Evolutionary conservation across 2,329 filamentous ascomycete species (phyloP).

Genomic region (Colletotrichum echinochloae): DNA sequence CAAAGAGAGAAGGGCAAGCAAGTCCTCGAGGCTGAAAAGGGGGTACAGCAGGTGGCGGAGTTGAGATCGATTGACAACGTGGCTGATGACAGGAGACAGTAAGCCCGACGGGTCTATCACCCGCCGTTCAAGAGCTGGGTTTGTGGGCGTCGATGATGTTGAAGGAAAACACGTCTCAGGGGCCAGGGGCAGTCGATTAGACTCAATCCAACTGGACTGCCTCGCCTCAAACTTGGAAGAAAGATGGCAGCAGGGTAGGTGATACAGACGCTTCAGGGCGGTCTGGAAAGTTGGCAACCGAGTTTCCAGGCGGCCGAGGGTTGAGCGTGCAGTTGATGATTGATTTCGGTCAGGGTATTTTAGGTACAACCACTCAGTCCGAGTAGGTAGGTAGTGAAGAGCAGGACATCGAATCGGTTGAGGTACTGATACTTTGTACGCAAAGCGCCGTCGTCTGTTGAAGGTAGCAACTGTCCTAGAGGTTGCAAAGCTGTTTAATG

Average conservation of each 20-base stretch:
- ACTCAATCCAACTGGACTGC: not conserved
- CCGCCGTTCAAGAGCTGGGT: not conserved
- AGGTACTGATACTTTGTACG: not conserved
- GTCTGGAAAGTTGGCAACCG: conserved; percentile 14
- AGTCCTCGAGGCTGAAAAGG: conserved; percentile 14
- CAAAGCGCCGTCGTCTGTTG: not conserved
- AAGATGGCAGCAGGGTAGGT: not conserved
- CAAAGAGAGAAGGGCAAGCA: not conserved
- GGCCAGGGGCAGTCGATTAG: conserved; percentile 7
- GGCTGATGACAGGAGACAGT: conserved; percentile 5
- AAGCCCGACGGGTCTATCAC: not conserved
- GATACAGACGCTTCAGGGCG: conserved; percentile 25
- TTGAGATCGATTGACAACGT: conserved; percentile 18
- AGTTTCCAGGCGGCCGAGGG: conserved; percentile 6
- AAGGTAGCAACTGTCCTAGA: not conserved
- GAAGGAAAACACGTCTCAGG: conserved; percentile 11
- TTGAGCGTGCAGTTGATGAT: conserved; percentile 21
- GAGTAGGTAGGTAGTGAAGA: not conserved
- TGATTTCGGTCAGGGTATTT: conserved; percentile 15
- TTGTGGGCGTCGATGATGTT: conserved; percentile 10
- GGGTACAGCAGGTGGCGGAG: conserved; percentile 13
- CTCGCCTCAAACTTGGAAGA: not conserved
- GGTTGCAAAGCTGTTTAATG: not conserved
- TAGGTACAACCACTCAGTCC: not conserved
- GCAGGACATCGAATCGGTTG: not conserved